Conservation (phyloP, 1,139 yeast genomes). For the Suhomyces panamericanus region DNA sequence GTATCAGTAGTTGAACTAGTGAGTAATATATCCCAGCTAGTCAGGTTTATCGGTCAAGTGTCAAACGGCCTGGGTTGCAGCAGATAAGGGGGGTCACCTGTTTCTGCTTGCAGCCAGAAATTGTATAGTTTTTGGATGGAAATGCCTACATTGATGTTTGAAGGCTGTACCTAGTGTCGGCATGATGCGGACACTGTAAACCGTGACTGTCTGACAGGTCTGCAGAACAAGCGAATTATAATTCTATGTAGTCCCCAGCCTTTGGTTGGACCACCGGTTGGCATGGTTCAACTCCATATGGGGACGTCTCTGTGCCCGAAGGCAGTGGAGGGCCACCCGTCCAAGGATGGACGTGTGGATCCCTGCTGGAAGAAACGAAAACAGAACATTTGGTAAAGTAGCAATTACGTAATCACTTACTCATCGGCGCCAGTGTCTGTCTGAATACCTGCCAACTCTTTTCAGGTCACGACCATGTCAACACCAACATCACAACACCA, state of each 20-base stretch:
- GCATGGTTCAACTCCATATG: constrained; percentile 22
- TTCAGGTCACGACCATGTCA: no score
- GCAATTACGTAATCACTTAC: background rate
- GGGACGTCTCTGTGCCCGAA: constrained; percentile 13
- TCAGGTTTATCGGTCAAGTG: no score
- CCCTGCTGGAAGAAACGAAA: background rate
- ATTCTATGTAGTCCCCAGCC: constrained; percentile 22
- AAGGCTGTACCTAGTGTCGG: background rate
- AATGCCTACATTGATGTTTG: background rate
- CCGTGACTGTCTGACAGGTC: background rate
- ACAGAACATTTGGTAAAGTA: background rate
- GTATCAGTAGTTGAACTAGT: no score
- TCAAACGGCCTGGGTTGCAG: no score
- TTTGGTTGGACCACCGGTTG: constrained; percentile 20
- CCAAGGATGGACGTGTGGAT: background rate
- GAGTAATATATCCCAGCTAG: no score
- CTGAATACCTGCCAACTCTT: no score
- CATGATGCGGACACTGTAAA: no score
- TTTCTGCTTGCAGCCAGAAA: no score
- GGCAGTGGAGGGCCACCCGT: constrained; percentile 1
- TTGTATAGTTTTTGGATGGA: background rate
- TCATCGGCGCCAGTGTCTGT: background rate
- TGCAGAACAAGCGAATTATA: no score
- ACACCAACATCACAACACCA: no score
- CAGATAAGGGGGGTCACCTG: no score